phyloP scores from a whole-genome alignment of 75 land plant species.

The Sequoia sempervirens region DNA sequence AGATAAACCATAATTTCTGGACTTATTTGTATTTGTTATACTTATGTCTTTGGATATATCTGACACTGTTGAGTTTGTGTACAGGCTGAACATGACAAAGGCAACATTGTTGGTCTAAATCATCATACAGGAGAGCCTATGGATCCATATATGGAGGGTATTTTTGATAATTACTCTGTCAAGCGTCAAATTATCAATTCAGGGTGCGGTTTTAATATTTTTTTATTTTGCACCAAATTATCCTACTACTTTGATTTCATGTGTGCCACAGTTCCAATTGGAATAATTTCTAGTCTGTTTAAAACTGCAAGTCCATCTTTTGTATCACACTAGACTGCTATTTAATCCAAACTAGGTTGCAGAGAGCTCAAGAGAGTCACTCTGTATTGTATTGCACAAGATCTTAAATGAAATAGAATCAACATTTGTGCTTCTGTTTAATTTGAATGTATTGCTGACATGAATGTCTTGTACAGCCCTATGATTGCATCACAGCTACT shows the following conservation, averaged over 20 bases:
- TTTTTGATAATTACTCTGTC: conserved; percentile 95
- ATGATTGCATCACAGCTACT: conserved; percentile 93
- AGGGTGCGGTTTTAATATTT: conserved; percentile 38
- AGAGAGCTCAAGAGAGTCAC: background rate
- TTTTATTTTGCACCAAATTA: background rate
- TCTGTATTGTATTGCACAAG: background rate
- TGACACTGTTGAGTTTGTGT: background rate
- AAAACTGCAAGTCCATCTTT: background rate
- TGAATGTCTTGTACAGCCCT: conserved; percentile 56
- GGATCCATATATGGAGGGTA: conserved; percentile 94
- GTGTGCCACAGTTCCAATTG: background rate
- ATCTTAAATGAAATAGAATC: background rate
- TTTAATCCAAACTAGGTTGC: background rate
- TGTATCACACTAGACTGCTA: background rate
- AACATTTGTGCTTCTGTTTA: background rate
- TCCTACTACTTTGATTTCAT: background rate
- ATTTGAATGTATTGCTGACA: background rate
- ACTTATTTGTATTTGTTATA: background rate
- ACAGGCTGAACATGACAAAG: conserved; percentile 91
- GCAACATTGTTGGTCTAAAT: conserved; percentile 86
- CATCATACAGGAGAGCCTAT: conserved; percentile 88
- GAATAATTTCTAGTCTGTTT: background rate
- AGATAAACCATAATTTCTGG: background rate
- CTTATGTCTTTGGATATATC: background rate
- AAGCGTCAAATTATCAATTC: conserved; percentile 96